Base-by-base conservation (phyloP, 805 yeast species). In the Wickerhamomyces chambardii region DNA sequence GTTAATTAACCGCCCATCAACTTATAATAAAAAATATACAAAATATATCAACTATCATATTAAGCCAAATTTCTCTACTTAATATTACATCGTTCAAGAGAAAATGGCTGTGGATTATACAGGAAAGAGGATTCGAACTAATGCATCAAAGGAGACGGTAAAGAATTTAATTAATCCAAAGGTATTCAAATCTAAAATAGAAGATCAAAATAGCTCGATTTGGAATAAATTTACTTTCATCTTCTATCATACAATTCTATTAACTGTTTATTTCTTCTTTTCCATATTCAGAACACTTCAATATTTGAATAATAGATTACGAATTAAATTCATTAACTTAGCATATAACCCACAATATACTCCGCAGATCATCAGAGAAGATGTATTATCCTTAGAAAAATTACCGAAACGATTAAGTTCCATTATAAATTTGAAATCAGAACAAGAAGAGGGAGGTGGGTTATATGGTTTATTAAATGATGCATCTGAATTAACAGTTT, bases 381-480 rank as follows among this genome's bases (percentile, higher is more conserved):
- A 90, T 59, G 86, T 86, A 27, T 64, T 64, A 41, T 73, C 75
- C 47, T 61, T 90, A 37, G 53, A 68, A 30, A 92, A 92, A 56
- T 69, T 86, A 17, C 98, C 98, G 4, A 71, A 68, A 43, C 70
- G 83, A 33, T 49, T 92, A 17, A 81, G 94, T 8, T 76, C 84
- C 16, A 76, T 90, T n/a, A 59, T 92, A 38, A 78, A 74, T 45
- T 69, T 78, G 52, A 78, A 77, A 50, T 70, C 79, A 19, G 86
- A 77, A 38, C 84, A 81, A 41, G 90, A 79, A 46, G 95, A 85
- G 47, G 90, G 87, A 40, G 95, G 95, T 24, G 97, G 97, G 3
- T 57, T 81, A 30, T 84, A 80, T 40, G 95, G 95, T 0, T 63
- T 90, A 30, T 65, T 89, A 47, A 77, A 74, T 44, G 84, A 84